Percentiles rank a stretch among this genome's conserved stretches.
phyloP scores from a whole-genome alignment of 768 basidiomycete genomes.

The Phaeolepiota aurea region DNA sequence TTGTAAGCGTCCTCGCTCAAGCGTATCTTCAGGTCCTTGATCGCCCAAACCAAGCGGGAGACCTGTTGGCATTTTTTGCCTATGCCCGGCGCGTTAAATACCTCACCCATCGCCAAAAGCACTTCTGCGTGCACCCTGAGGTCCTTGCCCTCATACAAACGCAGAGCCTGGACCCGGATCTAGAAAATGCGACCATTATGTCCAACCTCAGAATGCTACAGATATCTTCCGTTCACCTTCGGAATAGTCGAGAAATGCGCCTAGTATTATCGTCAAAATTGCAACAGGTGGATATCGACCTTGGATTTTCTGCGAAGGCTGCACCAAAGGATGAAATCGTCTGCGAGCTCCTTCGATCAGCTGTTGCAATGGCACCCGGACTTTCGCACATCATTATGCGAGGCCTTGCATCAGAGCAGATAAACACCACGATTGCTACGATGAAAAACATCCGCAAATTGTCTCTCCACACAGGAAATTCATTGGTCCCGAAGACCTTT shows the following conservation, averaged over 20 bases:
- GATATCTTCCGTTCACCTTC: constrained; percentile 18
- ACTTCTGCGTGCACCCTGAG: constrained; percentile 14
- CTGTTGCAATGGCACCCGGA: constrained; percentile 16
- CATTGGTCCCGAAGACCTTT: constrained; percentile 26
- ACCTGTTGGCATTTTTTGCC: constrained; percentile 18
- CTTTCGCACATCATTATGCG: constrained; percentile 30
- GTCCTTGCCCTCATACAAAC: constrained; percentile 14
- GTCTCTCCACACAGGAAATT: constrained; percentile 28
- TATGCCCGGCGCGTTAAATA: constrained; percentile 30
- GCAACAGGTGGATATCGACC: constrained; percentile 26
- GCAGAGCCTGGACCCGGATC: constrained; percentile 1
- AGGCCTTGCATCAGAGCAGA: constrained; percentile 20
- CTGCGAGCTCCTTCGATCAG: constrained; percentile 17
- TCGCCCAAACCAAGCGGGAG: constrained; percentile 3
- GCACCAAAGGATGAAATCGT: constrained; percentile 12
- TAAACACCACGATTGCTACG: constrained; percentile 21
- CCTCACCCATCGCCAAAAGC: constrained; percentile 19
- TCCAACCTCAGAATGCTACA: constrained; percentile 19
- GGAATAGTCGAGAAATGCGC: too few relatives aligned
- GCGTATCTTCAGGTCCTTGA: constrained; percentile 2
- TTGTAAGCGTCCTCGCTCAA: too few relatives aligned
- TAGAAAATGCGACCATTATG: constrained; percentile 9
- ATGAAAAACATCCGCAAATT: constrained; percentile 25
- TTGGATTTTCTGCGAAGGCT: constrained; percentile 23
- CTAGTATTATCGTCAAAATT: constrained; percentile 26